Percentiles rank a stretch among this genome's conserved stretches.
phyloP scores from a whole-genome alignment of 345 rosid species.

The Populus davidiana region DNA sequence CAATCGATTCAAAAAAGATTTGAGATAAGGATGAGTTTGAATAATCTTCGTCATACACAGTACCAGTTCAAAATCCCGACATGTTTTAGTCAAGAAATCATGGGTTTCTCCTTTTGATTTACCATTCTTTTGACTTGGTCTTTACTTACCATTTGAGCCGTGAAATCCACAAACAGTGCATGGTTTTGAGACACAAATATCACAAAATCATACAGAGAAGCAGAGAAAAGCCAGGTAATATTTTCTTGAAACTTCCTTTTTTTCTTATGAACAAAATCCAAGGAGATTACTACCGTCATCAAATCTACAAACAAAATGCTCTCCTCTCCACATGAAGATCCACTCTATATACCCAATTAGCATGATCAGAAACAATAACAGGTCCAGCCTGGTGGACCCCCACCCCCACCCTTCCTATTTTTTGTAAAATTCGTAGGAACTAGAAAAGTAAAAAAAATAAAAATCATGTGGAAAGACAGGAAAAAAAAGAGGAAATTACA shows the following conservation, averaged over 20 bases:
- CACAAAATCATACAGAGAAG: neutral
- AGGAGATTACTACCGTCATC: neutral
- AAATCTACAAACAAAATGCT: neutral
- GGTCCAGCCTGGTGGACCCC: conserved; percentile 5
- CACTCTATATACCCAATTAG: conserved; percentile 2
- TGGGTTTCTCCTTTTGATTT: no score
- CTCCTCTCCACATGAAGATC: neutral
- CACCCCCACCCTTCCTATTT: neutral
- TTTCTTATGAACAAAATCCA: neutral
- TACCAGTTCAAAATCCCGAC: no score
- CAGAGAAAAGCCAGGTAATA: neutral
- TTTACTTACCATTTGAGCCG: neutral
- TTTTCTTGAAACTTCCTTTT: neutral
- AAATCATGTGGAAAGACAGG: neutral
- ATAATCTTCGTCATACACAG: no score
- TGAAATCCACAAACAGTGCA: neutral
- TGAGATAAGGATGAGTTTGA: no score
- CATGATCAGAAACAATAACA: neutral
- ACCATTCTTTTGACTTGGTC: neutral
- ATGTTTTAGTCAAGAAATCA: no score
- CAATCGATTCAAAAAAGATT: no score
- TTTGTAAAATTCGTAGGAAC: neutral
- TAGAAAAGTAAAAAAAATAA: neutral
- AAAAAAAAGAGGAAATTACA: neutral
- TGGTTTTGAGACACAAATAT: neutral